Base-by-base conservation (phyloP, 768 basidiomycete genomes). In the Panaeolus papilionaceus region DNA sequence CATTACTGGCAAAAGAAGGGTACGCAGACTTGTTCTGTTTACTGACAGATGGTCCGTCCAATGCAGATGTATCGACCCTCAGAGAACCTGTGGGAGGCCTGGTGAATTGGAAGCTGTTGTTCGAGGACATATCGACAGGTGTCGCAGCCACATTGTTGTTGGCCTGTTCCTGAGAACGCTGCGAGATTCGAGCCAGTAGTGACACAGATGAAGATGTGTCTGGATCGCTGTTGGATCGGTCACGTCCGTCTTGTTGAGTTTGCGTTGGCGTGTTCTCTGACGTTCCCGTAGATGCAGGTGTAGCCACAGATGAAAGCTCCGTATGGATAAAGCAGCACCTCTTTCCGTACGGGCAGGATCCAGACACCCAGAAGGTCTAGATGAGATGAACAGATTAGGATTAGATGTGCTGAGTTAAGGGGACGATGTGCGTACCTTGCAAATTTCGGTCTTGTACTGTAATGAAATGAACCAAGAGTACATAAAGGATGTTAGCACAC, bases 311-410 rank as follows among this genome's bases (percentile, higher is more conserved):
- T 54, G 93, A 92, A 54, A 94, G 83, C 73, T 93, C 93, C 2
- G 94, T 95, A 74, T 96, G 94, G 73, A 96, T 95, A 85, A 96
- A 96, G 81, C 94, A 96, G 78, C 94, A 96, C 66, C 94, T 82
- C 78, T 95, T 95, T 64, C 95, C 94, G 71, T 96, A 96, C 0
- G 94, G 94, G 75, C 94, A 96, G 18, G 94, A 94, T 33, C 94
- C 94, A 61, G 94, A 95, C 12, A 95, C 91, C 93, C 94, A 96
- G 83, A 96, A 96, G 8, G 94, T 96, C 90, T 94, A 72, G 10
- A 72, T 66, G 67, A 67, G 44, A 28, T 33, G 5, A 39, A 71
- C 62, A 73, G 61, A 71, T 67, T n/a, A 71, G 67, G 40, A 70
- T 64, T 67, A 14, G 62, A 62, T 40, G 38, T 40, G 26, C 26